Evolutionary conservation across 768 basidiomycete species (phyloP), one percentile per base, ranked within the genome.

Genomic region (Naganishia onofrii): DNA sequence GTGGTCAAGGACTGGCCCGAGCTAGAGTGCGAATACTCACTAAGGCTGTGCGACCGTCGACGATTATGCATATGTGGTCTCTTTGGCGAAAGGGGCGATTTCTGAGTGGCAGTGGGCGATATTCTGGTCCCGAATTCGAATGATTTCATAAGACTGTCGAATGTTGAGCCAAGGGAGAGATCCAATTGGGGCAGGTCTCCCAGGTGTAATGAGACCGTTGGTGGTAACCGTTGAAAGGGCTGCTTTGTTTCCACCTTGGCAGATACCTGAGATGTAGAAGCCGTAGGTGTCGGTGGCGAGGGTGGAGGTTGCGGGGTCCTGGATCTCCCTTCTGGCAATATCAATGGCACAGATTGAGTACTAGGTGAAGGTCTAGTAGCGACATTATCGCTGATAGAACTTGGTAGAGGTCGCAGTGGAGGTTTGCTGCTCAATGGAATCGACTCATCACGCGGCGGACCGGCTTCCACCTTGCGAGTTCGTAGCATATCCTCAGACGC

Each of bases 121-220:
- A 63, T 63, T 29, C 60, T 31, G 23, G 60, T 44, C 5, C 60
- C 60, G 32, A 63, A 44, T 19, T 79, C 23, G 71, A 70, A 29
- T 73, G 77, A 7, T 73, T 74, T 28, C 55, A 67, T 29, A 69
- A 72, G 32, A 68, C 68, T 68, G 48, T 79, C 79, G 53, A 80
- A 79, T 0, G 76, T 70, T 9, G 76, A 68, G 42, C 74, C 76
- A 26, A 81, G 74, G 19, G 75, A 74, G 23, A 79, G 70, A 67
- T 81, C 77, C 17, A 81, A 69, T n/a, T 78, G 75, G 0, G 80
- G 80, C n/a, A 79, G 66, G 13, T 75, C 68, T 19, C 78, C 75
- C 6, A 81, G 69, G 71, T 79, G 80, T 2, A 81, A 70, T 0
- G 78, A 77, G 64, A 69, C 72, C 4, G 77, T 74, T 0, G 76